Base-by-base conservation (phyloP, 2,329 filamentous ascomycete genomes). In the Fusarium pseudocircinatum region DNA sequence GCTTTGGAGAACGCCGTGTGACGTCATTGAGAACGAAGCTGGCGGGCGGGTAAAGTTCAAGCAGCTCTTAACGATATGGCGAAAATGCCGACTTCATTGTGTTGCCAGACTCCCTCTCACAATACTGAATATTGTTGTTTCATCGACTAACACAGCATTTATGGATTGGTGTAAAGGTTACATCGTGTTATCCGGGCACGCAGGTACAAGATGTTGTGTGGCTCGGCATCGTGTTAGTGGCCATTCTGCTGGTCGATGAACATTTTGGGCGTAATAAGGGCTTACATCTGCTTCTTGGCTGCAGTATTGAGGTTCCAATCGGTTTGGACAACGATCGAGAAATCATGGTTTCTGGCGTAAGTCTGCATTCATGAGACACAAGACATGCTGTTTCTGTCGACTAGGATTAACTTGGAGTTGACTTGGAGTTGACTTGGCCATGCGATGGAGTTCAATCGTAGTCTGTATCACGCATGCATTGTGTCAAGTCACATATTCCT, bases 161-260 rank as follows among this genome's bases (percentile, higher is more conserved):
- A 20, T 4, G 4, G 11, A 22, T 13, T 37, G 10, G 24, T 40
- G 15, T 4, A 20, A 34, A 30, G 36, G 65, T 53, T 67, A 57
- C 56, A 69, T 69, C 42, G 66, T 52, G 47, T 26, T 60, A 4
- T 32, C n/a, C 43, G 36, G 46, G 16, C 24, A 67, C 58, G 53
- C 65, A 67, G 65, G 63, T 67, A 67, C 63, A 62, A 18, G n/a
- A 61, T 24, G 47, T 32, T n/a, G 28, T 22, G 39, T 61, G 44
- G 46, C 40, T 67, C 34, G 40, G 28, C 44, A 32, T 52, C 32
- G 36, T 67, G 16, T 66, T 46, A 60, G 53, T 59, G 65, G 44
- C 53, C 49, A 36, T 36, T 12, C 7, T 26, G 16, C 30, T 36
- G 26, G 0, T 46, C 6, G 15, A n/a, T 14, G 7, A 12, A 24